Conservation (phyloP, 2,329 filamentous ascomycete genomes). For the Aspergillus puulaauensis region DNA sequence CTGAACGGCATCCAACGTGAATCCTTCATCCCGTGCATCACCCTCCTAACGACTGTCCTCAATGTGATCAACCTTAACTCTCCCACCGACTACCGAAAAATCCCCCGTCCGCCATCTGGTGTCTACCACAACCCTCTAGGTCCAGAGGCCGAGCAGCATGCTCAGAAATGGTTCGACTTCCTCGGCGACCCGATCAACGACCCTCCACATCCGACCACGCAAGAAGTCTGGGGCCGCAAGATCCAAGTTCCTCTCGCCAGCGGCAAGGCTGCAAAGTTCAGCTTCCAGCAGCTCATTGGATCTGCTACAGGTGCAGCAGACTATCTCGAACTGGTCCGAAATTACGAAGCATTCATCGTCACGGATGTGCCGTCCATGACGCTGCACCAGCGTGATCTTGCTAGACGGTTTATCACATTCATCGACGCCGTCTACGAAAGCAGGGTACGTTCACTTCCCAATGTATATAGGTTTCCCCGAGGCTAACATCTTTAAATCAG, state of each 20-base stretch:
- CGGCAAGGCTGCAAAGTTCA: slow-evolving; percentile 85
- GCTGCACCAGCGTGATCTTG: slow-evolving; percentile 78
- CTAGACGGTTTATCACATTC: slow-evolving; percentile 93
- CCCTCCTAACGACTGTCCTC: slow-evolving; percentile 79
- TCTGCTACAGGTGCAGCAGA: slow-evolving; percentile 88
- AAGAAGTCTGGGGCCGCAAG: slow-evolving; percentile 89
- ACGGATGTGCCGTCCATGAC: slow-evolving; percentile 93
- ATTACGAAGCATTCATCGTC: slow-evolving; percentile 89
- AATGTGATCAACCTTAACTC: slow-evolving; percentile 94
- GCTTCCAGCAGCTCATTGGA: slow-evolving; percentile 88
- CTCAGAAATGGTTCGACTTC: slow-evolving; percentile 93
- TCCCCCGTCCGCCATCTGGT: slow-evolving; percentile 85
- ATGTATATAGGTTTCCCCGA: neutral
- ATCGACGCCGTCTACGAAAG: slow-evolving; percentile 93
- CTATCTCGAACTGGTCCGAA: slow-evolving; percentile 86
- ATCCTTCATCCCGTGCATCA: slow-evolving; percentile 93
- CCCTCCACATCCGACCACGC: slow-evolving; percentile 73
- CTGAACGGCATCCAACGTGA: slow-evolving; percentile 97
- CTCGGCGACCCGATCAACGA: slow-evolving; percentile 77
- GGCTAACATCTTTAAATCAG: slow-evolving; percentile 41
- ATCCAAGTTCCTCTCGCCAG: slow-evolving; percentile 85
- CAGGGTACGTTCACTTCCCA: slow-evolving; percentile 42
- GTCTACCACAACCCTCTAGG: slow-evolving; percentile 93
- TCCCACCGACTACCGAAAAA: slow-evolving; percentile 94
- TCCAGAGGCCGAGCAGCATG: slow-evolving; percentile 72